phyloP scores from a whole-genome alignment of 768 basidiomycete species.

The Pleurotus tuber-regium region DNA sequence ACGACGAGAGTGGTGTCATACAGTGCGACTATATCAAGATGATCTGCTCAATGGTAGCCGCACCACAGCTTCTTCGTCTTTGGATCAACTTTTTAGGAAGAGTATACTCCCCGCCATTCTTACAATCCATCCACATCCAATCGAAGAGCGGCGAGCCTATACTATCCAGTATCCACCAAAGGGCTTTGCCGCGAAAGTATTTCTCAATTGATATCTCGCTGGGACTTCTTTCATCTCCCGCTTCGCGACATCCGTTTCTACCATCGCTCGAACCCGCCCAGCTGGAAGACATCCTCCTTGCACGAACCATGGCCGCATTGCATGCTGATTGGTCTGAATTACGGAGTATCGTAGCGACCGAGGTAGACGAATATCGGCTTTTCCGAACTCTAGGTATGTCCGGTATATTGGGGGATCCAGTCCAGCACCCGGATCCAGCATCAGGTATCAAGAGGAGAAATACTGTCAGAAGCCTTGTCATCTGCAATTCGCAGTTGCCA shows the following conservation, averaged over 20 bases:
- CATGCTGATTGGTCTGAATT: background rate
- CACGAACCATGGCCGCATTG: background rate
- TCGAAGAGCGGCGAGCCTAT: background rate
- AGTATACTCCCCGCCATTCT: background rate
- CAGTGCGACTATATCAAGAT: slow-evolving; percentile 3
- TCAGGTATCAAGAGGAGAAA: background rate
- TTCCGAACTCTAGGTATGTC: background rate
- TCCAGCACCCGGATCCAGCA: background rate
- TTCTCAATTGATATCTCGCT: background rate
- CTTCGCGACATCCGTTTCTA: background rate
- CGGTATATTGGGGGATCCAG: background rate
- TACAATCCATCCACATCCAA: background rate
- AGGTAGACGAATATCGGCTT: background rate
- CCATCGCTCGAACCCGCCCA: background rate
- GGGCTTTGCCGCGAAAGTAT: background rate
- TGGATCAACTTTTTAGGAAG: slow-evolving; percentile 6
- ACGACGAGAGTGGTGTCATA: background rate
- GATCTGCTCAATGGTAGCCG: background rate
- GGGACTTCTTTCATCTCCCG: background rate
- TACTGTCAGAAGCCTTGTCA: background rate
- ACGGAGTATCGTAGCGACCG: background rate
- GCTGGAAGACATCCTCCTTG: background rate
- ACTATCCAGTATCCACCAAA: background rate
- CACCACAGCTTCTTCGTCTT: background rate
- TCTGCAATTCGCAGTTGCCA: background rate